Evolutionary conservation across 2,329 filamentous ascomycete species (phyloP).

Genomic region (Sordariomycetes sp.): DNA sequence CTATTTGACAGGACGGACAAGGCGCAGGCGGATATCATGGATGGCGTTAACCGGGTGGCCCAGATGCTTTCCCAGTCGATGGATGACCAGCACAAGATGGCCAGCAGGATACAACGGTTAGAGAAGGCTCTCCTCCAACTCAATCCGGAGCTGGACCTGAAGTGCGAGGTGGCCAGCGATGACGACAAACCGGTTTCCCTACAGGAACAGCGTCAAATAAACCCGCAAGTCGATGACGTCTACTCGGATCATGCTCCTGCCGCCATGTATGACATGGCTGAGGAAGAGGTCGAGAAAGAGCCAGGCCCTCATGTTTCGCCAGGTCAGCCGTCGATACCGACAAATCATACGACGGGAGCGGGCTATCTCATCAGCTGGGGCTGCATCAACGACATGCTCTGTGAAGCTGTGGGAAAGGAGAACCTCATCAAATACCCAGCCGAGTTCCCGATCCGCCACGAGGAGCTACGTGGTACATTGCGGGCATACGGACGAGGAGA

Average conservation of each 20-base stretch:
- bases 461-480: conserved; percentile 63
- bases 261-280: conserved; percentile 24
- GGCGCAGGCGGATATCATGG: conserved; percentile 47
- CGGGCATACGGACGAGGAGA: conserved; percentile 73
- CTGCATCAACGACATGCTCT: conserved; percentile 55
- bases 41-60: conserved; percentile 35
- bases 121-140: conserved; percentile 10
- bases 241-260: conserved; percentile 8
- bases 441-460: conserved; percentile 67
- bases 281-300: conserved; percentile 39
- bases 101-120: conserved; percentile 1
- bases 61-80: conserved; percentile 16
- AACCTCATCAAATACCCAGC: conserved; percentile 42
- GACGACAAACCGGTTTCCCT: conserved; percentile 5
- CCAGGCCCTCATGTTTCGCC: conserved; percentile 39
- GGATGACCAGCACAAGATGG: neutral
- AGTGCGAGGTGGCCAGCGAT: conserved; percentile 3
- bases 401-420: conserved; percentile 31
- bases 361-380: conserved; percentile 69
- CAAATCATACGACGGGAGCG: conserved; percentile 84
- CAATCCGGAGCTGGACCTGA: conserved; percentile 4
- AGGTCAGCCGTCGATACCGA: conserved; percentile 61
- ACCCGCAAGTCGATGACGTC: neutral
- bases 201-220: conserved; percentile 1
- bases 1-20: conserved; percentile 40